A percentile compares a stretch with the other conserved stretches of the same genome.
phyloP scores from a whole-genome alignment of 768 basidiomycete genomes.

The Pulveroboletus frians region DNA sequence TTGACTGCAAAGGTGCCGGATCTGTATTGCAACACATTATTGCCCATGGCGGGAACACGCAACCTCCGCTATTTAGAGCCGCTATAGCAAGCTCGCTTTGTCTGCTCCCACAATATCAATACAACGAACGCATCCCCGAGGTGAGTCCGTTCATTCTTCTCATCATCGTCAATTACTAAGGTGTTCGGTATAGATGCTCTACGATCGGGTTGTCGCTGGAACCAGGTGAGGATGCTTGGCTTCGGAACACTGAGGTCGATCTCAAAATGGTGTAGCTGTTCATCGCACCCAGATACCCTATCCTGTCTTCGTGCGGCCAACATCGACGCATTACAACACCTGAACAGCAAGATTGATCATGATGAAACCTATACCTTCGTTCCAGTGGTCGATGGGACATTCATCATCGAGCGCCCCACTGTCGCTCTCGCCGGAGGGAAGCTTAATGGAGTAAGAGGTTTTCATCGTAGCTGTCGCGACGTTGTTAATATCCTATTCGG shows the following conservation, averaged over 20 bases:
- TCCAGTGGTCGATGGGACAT: slow-evolving; percentile 6
- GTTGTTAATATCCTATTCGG: not conserved
- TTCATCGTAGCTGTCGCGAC: not conserved
- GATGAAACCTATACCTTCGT: slow-evolving; percentile 1
- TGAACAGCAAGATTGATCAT: not conserved
- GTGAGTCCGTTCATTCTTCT: not conserved
- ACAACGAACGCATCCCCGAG: slow-evolving; percentile 4
- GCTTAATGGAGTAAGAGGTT: slow-evolving; percentile 5
- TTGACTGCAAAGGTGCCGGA: slow-evolving; percentile 1
- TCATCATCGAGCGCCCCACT: slow-evolving; percentile 4
- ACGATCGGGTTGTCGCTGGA: not conserved
- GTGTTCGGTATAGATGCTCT: not conserved
- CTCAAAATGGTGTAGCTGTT: not conserved
- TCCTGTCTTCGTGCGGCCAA: slow-evolving; percentile 4
- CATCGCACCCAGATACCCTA: not conserved
- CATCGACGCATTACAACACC: not conserved
- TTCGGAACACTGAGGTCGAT: no score
- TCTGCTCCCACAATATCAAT: slow-evolving; percentile 3
- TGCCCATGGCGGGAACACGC: slow-evolving; percentile 3
- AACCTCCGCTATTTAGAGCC: slow-evolving; percentile 2
- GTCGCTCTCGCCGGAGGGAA: not conserved
- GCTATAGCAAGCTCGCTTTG: slow-evolving; percentile 8
- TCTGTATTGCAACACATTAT: slow-evolving; percentile 9
- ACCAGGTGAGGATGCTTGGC: not conserved
- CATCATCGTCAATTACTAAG: not conserved